Base-by-base conservation (phyloP, 139 green algal genomes). In the Coelastrella sp. region DNA sequence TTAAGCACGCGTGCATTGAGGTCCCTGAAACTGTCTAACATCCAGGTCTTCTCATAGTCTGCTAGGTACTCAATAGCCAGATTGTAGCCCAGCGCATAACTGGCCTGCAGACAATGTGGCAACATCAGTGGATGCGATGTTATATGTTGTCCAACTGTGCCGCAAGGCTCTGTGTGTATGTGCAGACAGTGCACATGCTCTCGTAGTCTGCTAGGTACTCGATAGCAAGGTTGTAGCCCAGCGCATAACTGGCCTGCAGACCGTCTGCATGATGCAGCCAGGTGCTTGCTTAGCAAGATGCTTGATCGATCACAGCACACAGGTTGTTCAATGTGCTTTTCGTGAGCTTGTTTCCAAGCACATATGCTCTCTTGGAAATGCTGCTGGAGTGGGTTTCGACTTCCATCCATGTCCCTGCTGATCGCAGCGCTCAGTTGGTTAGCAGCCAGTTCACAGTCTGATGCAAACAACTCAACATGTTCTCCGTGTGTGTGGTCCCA, bases 171-270 rank as follows among this genome's bases (percentile, higher is more conserved):
- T 47, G 32, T 47, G 32, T 47, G 32, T 47, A 47, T 47, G 32
- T 47, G 32, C 32, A 47, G 32, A 47, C 32, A 47, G 32, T 47
- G 32, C 32, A 47, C 32, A 47, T 47, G 32, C 32, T 99, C 92
- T 99, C 97, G 78, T 97, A 98, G 93, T 99, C 96, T 13, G 97
- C 97, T 81, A 99, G 92, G 94, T 98, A 99, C 94, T 99, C 97
- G 75, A 99, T 98, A 71, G 97, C 97, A 83, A 99, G 93, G 93
- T 99, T 99, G 95, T 99, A 99, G 71, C 97, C 97, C 81, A 99
- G 92, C 4, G 97, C 97, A 91, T 99, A 99, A 10, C 86, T 95
- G 3, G 96, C 96, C 94, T 97, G 94, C 20, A 73, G 60, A 4
- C 22, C 61, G 11, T 19, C 61, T 71, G 61, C 61, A 71, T 71